phyloP scores from a whole-genome alignment of 1,139 yeast species.

The Saccharomycopsis hybrid region DNA sequence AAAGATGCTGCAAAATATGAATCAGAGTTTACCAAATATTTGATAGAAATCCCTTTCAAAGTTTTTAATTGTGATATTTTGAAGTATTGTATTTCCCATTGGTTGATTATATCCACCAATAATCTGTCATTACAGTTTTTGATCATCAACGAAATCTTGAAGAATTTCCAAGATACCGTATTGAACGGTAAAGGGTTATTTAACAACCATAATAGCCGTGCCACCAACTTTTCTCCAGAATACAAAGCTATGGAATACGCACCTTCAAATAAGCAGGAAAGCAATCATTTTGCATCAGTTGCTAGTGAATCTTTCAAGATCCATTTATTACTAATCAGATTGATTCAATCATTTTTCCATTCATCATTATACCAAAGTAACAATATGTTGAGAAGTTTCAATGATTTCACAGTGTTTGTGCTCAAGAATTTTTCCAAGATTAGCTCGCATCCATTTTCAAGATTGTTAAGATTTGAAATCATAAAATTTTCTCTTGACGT shows the following conservation, averaged over 20 bases:
- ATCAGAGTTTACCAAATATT: constrained; percentile 24
- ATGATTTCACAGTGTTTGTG: constrained; percentile 54
- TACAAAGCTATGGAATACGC: constrained; percentile 79
- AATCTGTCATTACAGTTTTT: constrained; percentile 50
- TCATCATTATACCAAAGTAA: constrained; percentile 72
- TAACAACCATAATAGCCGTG: neutral
- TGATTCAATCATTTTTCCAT: constrained; percentile 77
- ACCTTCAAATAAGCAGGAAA: constrained; percentile 65
- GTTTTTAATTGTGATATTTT: constrained; percentile 56
- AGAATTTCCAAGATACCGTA: constrained; percentile 21
- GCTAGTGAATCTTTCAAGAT: constrained; percentile 58
- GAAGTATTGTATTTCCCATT: constrained; percentile 63
- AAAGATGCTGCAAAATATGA: constrained; percentile 1
- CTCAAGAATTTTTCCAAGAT: constrained; percentile 51
- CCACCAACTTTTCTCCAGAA: constrained; percentile 38
- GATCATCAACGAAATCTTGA: constrained; percentile 62
- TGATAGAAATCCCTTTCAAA: constrained; percentile 69
- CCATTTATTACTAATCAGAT: constrained; percentile 60
- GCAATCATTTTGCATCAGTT: constrained; percentile 45
- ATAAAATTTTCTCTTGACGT: constrained; percentile 63
- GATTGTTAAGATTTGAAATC: constrained; percentile 69
- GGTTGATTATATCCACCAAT: constrained; percentile 75
- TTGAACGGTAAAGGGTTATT: constrained; percentile 13
- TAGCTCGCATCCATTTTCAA: constrained; percentile 75
- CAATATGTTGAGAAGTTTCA: constrained; percentile 63